Base-by-base conservation (phyloP, 345 rosid species). In the Eucalyptus regnans region DNA sequence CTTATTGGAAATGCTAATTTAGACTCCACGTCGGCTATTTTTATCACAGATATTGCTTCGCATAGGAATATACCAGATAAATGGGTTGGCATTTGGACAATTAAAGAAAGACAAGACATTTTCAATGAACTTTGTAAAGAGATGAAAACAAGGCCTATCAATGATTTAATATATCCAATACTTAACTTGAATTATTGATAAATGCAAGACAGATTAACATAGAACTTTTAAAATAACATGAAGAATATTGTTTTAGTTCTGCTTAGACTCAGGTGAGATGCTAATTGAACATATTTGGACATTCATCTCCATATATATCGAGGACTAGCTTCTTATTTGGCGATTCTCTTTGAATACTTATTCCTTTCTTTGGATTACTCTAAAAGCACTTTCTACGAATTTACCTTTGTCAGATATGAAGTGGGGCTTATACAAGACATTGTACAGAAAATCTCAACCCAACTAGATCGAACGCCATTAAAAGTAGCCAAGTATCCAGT, bases 401-500 rank as follows among this genome's bases (percentile, higher is more conserved):
- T 31, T 68, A 2, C 43, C 79, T 0, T 68, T 8, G 7, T 8
- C 6, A 66, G 79, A 68, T 16, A 1, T 15, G 80, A 68, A 68
- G 20, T 4, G 2, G 1, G 7, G 23, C 43, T 68, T 8, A 31
- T 68, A 31, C 80, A 68, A 16, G 2, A 31, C 0, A 68, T 68
- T 1, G 12, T 31, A 1, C 7, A 7, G 1, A 3, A 33, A 11
- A 68, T 17, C 23, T 33, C 12, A 4, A 68, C 25, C 33, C 12
- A 68, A 9, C 23, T 68, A 2, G 23, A 2, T 33, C 80, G 7
- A 68, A 8, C 0, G 2, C 13, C 44, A 8, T 8, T 68, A 14
- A 1, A 16, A 0, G 12, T 68, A 33, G 23, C 44, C 7, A 17
- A 33, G 12, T 1, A 33, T 68, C 43, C 4, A 0, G 4, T 33